phyloP scores from a whole-genome alignment of 2,329 filamentous ascomycete genomes.

The Fusarium algeriense region DNA sequence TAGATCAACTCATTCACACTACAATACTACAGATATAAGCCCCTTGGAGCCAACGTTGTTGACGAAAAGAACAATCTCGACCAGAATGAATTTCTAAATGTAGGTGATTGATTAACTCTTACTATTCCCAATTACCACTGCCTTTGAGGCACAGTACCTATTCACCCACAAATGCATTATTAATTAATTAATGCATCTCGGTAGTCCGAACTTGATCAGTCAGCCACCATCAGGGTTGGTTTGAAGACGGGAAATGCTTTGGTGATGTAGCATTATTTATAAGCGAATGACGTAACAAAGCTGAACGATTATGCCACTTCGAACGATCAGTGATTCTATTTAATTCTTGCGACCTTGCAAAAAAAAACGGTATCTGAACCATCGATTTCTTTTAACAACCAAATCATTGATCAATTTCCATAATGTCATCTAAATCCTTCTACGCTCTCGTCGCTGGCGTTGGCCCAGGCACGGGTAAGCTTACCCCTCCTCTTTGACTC shows the following conservation, averaged over 20 bases:
- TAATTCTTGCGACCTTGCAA: background rate
- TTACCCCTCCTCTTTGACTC: background rate
- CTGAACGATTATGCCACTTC: constrained; percentile 9
- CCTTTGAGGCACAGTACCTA: no score
- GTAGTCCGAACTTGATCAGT: background rate
- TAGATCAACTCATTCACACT: no score
- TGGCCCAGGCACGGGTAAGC: constrained; percentile 72
- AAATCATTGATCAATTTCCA: background rate
- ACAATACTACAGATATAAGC: no score
- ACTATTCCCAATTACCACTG: no score
- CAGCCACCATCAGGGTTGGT: background rate
- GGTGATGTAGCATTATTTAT: constrained; percentile 22
- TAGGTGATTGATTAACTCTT: no score
- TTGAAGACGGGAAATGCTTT: background rate
- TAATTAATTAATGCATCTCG: background rate
- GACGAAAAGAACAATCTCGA: no score
- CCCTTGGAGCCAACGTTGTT: no score
- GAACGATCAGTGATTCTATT: background rate
- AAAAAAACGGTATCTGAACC: background rate
- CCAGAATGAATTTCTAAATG: no score
- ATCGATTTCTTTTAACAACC: background rate
- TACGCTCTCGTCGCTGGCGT: constrained; percentile 79
- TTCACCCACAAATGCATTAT: no score
- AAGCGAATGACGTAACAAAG: constrained; percentile 40
- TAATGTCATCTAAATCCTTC: constrained; percentile 54